Evolutionary conservation across 2,329 filamentous ascomycete species (phyloP).

Genomic region (Neurospora sp.): DNA sequence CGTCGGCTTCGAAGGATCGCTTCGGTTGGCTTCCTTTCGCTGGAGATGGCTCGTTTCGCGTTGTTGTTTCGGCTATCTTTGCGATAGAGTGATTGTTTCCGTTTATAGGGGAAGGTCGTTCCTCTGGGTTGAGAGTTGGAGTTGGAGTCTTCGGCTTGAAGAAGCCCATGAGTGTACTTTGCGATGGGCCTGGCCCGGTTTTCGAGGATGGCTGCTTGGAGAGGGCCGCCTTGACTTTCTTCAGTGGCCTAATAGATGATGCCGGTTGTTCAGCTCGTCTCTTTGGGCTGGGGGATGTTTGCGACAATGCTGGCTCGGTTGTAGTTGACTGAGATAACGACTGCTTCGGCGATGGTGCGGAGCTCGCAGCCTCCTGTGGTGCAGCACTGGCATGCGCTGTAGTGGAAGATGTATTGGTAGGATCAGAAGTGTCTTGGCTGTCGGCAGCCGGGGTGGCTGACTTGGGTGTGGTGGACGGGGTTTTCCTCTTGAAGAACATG

Average conservation of each 20-base stretch:
- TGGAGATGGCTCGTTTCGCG: not conserved
- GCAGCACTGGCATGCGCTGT: not conserved
- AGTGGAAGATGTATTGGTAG: not conserved
- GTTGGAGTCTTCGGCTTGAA: conserved; percentile 52
- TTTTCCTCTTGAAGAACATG: conserved; percentile 67
- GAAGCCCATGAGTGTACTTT: conserved; percentile 64
- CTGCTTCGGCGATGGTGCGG: conserved; percentile 3
- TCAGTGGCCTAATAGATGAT: conserved; percentile 21
- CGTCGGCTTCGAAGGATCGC: not conserved
- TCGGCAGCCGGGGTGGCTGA: conserved; percentile 6
- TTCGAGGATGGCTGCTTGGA: conserved; percentile 23
- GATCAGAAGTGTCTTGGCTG: not conserved
- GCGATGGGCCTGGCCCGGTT: conserved; percentile 24
- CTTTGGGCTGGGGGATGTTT: conserved; percentile 11
- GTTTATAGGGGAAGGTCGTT: not conserved
- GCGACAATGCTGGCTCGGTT: conserved; percentile 6
- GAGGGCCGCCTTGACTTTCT: conserved; percentile 27
- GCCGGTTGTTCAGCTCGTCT: conserved; percentile 12
- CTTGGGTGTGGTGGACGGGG: conserved; percentile 12
- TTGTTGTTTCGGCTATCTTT: not conserved
- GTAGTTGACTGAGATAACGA: conserved; percentile 10
- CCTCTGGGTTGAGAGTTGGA: not conserved
- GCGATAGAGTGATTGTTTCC: not conserved
- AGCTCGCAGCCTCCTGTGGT: not conserved
- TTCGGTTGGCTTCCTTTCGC: not conserved